Conservation (phyloP, 768 basidiomycete genomes). For the Phaffia australis region DNA sequence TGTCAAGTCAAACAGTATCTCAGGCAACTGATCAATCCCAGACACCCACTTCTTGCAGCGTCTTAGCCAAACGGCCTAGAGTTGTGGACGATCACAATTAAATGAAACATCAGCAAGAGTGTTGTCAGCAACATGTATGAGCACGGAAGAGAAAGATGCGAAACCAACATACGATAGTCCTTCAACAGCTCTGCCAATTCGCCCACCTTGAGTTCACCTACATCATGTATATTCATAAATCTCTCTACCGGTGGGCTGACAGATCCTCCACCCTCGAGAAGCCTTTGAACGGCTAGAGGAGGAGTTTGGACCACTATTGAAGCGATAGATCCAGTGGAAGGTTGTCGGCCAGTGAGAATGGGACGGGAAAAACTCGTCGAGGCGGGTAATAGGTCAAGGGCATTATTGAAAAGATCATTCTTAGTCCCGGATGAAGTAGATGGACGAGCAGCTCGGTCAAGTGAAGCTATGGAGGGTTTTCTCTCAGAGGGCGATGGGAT, state of each 20-base stretch:
- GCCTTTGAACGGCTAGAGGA: constrained; percentile 25
- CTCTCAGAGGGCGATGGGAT: constrained; percentile 9
- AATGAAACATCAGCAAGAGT: not conserved
- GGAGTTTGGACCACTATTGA: constrained; percentile 36
- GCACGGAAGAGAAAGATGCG: constrained; percentile 15
- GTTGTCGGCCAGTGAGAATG: constrained; percentile 34
- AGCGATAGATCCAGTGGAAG: constrained; percentile 41
- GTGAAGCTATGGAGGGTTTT: constrained; percentile 38
- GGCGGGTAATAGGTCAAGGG: constrained; percentile 25
- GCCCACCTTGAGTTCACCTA: constrained; percentile 65
- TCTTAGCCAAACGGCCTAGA: constrained; percentile 3
- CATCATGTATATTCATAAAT: constrained; percentile 55
- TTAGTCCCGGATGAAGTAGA: not conserved
- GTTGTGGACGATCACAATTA: not conserved
- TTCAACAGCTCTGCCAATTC: constrained; percentile 69
- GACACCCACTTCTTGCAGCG: constrained; percentile 9
- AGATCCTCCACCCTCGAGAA: constrained; percentile 31
- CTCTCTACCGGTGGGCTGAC: constrained; percentile 55
- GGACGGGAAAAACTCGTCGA: constrained; percentile 22
- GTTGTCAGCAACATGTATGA: not conserved
- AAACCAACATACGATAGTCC: constrained; percentile 65
- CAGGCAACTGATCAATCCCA: constrained; percentile 10
- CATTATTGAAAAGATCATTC: not conserved
- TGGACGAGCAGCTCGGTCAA: not conserved
- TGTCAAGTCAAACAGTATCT: too few relatives aligned